Base-by-base conservation (phyloP, 148 eudicot species). In the Spergularia bocconei region DNA sequence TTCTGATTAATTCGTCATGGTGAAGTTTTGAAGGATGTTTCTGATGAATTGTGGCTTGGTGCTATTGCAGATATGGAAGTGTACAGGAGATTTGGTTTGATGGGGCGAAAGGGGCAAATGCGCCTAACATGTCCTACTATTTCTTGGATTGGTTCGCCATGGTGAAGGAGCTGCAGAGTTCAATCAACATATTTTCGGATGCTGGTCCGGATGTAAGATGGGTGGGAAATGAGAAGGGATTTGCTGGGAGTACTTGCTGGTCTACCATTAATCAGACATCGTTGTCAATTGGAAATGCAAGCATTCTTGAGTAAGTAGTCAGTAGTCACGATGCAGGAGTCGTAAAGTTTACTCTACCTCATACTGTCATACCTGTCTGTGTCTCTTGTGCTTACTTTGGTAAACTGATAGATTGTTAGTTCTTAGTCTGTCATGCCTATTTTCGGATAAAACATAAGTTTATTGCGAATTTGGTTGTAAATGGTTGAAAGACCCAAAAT, bases 71-170 rank as follows among this genome's bases (percentile, higher is more conserved):
- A 47, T 93, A 93, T 75, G 97, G 95, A 78, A 79, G 59, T 78
- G 88, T 91, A 2, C 84, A 69, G 65, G 98, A 93, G 81, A 88
- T 93, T 78, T 93, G 98, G 98, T 93, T 93, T 39, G 98, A 93
- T 67, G 98, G 98, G 58, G 97, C 98, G 12, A 93, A 91, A 81
- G 97, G 95, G 13, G 0, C 77, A 11, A 83, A 91, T 48, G 90
- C 90, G 47, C 82, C 91, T 65, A 90, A 93, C 91, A 93, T 90
- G 96, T 74, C 91, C 2, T 93, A 93, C 73, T 84, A 88, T 64
- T 93, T 93, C 58, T 77, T 62, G 38, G 95, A 91, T 50, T 93
- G 97, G 97, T 93, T 91, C 74, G 78, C 89, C 16, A 87, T 88
- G 95, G 97, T 87, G 63, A 86, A 83, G 72, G 98, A 91, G 75